Percentiles rank a stretch among this genome's conserved stretches.
Conservation (phyloP, 345 rosid genomes). For the Aquilaria sinensis region DNA sequence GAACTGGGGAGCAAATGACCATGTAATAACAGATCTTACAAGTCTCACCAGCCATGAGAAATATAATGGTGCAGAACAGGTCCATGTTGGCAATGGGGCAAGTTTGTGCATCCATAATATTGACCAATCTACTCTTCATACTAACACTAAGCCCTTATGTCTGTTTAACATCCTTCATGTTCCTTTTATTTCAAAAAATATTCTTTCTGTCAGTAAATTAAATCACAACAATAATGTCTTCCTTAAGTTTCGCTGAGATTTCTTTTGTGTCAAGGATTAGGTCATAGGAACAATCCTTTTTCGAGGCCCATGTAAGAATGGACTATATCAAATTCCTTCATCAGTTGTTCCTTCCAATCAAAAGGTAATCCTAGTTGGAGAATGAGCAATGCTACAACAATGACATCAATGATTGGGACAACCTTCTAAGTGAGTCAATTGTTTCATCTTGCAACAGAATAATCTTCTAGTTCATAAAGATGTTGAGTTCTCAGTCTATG, state of each 20-base stretch:
- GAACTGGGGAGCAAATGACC: not conserved
- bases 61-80: not conserved
- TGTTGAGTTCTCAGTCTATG: too few species aligned
- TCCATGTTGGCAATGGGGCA: not conserved
- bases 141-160: not conserved
- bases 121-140: not conserved
- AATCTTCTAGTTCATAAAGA: not conserved
- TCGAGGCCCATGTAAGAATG: not conserved
- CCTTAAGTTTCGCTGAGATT: not conserved
- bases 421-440: not conserved
- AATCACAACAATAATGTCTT: not conserved
- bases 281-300: not conserved
- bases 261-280: conserved; percentile 3
- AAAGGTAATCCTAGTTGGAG: not conserved
- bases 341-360: not conserved
- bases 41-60: not conserved
- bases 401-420: conserved; percentile 3
- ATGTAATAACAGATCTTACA: not conserved
- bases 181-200: conserved; percentile 2
- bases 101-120: not conserved
- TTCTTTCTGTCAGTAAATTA: not conserved
- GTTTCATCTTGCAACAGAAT: not conserved
- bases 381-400: not conserved
- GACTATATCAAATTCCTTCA: not conserved
- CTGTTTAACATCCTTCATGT: conserved; percentile 1